Evolutionary conservation across 805 yeast genomes (phyloP), one percentile per base, ranked within the genome.

Genomic region (Metschnikowia reukaufii): DNA sequence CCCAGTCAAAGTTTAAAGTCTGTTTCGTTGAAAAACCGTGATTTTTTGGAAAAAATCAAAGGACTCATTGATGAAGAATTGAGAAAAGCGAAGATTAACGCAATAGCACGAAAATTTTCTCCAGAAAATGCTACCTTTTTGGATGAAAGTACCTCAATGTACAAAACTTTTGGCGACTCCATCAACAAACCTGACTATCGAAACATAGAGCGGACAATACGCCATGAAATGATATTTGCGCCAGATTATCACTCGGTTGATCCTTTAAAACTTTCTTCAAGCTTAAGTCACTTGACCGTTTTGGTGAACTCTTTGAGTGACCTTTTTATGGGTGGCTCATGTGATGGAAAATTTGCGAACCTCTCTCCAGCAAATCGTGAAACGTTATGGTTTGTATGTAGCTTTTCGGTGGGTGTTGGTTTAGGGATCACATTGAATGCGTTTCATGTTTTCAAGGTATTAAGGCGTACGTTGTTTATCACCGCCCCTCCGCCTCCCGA

Each of bases 1-100:
- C 77, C 77, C 0, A 61, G 59, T 44, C 76, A 70, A 51, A 63
- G 66, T 27, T 69, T 75, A 70, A 72, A 71, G 45, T 57, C 73
- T 4, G 52, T 72, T 2, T 63, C 72, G 1, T 52, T 70, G 32
- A 59, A 53, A 32, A 62, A 60, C 31, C 54, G 48, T 2, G 61
- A 57, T 19, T 50, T 70, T 15, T 36, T 64, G 12, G 42, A 52
- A 23, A 62, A 62, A 37, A 49, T 70, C 13, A 58, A 61, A 29
- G 47, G 42, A n/a, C 66, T 67, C 47, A 50, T 70, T 18, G 65
- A 64, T 16, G 43, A 47, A 7, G 71, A 66, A 44, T 48, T 57
- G 36, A 44, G 30, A 9, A 39, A 29, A 5, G 10, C 18, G 15
- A 27, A 20, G 18, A 13, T 23, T 1, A 23, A n/a, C 12, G 10